Percentiles rank a stretch among this genome's conserved stretches.
Conservation (phyloP, 352 stramenopile species). For the Pythium monospermum region DNA sequence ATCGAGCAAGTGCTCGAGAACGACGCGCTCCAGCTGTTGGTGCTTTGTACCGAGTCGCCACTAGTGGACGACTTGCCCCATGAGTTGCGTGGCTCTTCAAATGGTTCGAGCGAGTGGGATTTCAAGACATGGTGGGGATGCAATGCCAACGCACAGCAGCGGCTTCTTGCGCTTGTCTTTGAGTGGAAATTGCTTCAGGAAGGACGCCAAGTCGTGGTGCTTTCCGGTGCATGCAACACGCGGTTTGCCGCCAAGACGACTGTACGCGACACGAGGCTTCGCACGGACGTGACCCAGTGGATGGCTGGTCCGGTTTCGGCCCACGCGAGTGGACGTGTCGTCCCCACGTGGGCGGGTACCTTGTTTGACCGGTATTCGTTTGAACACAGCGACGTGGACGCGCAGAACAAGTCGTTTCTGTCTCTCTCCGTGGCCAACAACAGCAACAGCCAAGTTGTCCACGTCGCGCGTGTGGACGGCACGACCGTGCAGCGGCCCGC, state of each 20-base stretch:
- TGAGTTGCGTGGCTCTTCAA: background rate
- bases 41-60: conserved; percentile 52
- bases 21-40: conserved; percentile 24
- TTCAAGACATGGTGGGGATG: conserved; percentile 36
- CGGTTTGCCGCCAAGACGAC: conserved; percentile 32
- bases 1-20: conserved; percentile 40
- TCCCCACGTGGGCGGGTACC: conserved; percentile 12
- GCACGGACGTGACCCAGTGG: conserved; percentile 37
- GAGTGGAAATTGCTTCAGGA: conserved; percentile 65
- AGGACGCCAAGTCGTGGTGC: conserved; percentile 36
- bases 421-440: conserved; percentile 23
- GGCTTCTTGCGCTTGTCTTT: conserved; percentile 48
- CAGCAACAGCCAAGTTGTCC: conserved; percentile 11
- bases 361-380: conserved; percentile 47
- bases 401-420: conserved; percentile 28
- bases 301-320: conserved; percentile 34
- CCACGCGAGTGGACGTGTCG: background rate
- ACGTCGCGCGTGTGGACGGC: conserved; percentile 16
- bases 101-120: conserved; percentile 3
- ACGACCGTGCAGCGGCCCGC: conserved; percentile 10
- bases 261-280: conserved; percentile 42
- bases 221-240: conserved; percentile 34
- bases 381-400: conserved; percentile 29
- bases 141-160: conserved; percentile 30
- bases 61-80: conserved; percentile 32